Conservation (phyloP, 495 filamentous ascomycete species). For the Penicillium salamii region DNA sequence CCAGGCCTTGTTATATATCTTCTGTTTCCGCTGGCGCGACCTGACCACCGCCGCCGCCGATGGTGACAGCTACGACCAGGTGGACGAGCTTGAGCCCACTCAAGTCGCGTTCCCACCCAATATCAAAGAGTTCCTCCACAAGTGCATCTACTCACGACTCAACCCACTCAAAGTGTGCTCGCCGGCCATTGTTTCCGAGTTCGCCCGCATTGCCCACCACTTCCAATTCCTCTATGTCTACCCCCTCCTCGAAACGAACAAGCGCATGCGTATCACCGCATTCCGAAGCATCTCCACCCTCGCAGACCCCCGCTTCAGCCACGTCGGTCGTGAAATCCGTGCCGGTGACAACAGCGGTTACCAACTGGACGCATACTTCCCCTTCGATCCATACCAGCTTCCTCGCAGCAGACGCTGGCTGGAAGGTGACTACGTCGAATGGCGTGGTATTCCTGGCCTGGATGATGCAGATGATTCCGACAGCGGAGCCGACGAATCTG, state of each 20-base stretch:
- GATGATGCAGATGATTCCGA: constrained; percentile 58
- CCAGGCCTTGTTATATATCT: constrained; percentile 91
- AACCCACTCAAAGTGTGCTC: constrained; percentile 97
- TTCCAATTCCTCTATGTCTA: constrained; percentile 86
- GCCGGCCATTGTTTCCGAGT: constrained; percentile 85
- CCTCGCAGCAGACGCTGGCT: constrained; percentile 84
- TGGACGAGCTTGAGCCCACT: constrained; percentile 53
- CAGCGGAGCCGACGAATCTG: constrained; percentile 33
- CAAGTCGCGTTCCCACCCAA: constrained; percentile 72
- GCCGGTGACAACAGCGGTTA: constrained; percentile 62
- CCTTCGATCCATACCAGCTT: constrained; percentile 93
- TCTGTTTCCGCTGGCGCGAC: constrained; percentile 97
- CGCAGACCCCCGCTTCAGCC: constrained; percentile 33
- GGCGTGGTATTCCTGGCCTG: constrained; percentile 74
- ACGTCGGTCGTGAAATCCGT: constrained; percentile 63
- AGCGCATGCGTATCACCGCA: constrained; percentile 69
- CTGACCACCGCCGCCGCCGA: constrained; percentile 59
- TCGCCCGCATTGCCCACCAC: constrained; percentile 80
- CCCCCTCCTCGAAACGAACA: constrained; percentile 85
- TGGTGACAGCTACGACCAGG: constrained; percentile 47
- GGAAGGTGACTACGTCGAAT: constrained; percentile 77
- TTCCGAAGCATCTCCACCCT: constrained; percentile 44
- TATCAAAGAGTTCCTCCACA: constrained; percentile 67
- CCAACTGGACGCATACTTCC: constrained; percentile 89
- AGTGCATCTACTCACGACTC: constrained; percentile 77